Evolutionary conservation across 805 yeast genomes (phyloP), one percentile per base, ranked within the genome.

Genomic region (Vanderwaltozyma tropicalis): DNA sequence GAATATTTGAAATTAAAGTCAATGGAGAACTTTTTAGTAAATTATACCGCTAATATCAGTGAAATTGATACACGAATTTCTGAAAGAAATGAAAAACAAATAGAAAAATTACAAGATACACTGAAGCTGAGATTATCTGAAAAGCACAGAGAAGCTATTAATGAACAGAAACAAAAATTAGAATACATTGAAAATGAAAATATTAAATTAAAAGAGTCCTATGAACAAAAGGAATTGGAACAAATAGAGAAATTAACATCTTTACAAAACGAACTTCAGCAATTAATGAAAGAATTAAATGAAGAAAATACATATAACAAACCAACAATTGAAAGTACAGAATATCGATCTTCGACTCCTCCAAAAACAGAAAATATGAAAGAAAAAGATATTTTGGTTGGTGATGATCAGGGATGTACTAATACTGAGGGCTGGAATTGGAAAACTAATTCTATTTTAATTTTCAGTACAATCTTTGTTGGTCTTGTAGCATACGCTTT

Each of bases 1-100:
- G 79, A 79, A 45, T 75, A 71, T 45, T 63, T 69, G 44, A 67
- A 74, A 37, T 53, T 79, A 38, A 59, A 61, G 27, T 66, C 76
- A 11, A 57, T 80, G n/a, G 74, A 72, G 20, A 59, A 55, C 10
- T 78, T 77, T 45, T 53, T 80, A 40, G 54, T 56, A 29, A 66
- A 64, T 40, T 80, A 75, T 46, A 66, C 44, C 3, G 32, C 42
- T 1, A 40, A 43, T 20, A 26, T 49, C 8, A 47, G 41, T 27
- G 38, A 44, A 17, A 34, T 43, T 12, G 41, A 45, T 28, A 42
- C 41, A 28, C 32, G 41, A 17, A 28, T 41, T 25, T 38, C 39
- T 20, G 46, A 46, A 35, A 45, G 41, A 29, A 43, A 41, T 34
- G 45, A 48, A 28, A 17, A 26, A 17, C 45, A 43, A 35, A 33